These are phyloP conservation scores for Saturnispora bothae DNA, from an alignment of 805 yeast species.

Conservation along the genomic window DNA sequence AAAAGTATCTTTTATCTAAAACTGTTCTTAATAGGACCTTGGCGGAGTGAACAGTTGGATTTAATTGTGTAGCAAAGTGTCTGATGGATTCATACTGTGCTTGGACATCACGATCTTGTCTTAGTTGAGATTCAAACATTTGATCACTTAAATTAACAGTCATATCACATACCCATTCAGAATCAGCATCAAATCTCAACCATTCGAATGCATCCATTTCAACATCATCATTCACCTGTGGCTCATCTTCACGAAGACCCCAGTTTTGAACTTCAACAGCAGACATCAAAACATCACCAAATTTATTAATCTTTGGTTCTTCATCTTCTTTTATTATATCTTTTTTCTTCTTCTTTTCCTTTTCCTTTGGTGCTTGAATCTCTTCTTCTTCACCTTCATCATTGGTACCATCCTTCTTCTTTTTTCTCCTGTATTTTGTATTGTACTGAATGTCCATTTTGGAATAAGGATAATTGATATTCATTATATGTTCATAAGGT, in stretches of 20 bases:
- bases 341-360: conserved; percentile 13
- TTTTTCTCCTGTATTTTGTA: conserved; percentile 79
- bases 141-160: conserved; percentile 84
- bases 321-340: conserved; percentile 15
- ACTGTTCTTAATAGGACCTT: conserved; percentile 70
- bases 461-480: conserved; percentile 72
- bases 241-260: conserved; percentile 43
- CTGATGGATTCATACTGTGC: conserved; percentile 83
- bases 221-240: conserved; percentile 24
- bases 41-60: conserved; percentile 57
- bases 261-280: conserved; percentile 56
- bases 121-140: conserved; percentile 89
- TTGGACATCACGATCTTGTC: conserved; percentile 91
- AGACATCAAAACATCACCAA: conserved; percentile 69
- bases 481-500: conserved; percentile 95
- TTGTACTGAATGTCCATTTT: conserved; percentile 91
- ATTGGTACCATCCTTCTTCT: conserved; percentile 41
- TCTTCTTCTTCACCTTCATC: conserved; percentile 23
- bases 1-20: conserved; percentile 75
- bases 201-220: conserved; percentile 79
- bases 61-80: conserved; percentile 52
- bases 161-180: conserved; percentile 87
- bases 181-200: conserved; percentile 96
- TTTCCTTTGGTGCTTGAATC: conserved; percentile 16
- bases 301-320: conserved; percentile 28